Percentiles rank a stretch among this genome's conserved stretches.
phyloP scores from a whole-genome alignment of 73 alveolate species.

The Breviolum minutum region DNA sequence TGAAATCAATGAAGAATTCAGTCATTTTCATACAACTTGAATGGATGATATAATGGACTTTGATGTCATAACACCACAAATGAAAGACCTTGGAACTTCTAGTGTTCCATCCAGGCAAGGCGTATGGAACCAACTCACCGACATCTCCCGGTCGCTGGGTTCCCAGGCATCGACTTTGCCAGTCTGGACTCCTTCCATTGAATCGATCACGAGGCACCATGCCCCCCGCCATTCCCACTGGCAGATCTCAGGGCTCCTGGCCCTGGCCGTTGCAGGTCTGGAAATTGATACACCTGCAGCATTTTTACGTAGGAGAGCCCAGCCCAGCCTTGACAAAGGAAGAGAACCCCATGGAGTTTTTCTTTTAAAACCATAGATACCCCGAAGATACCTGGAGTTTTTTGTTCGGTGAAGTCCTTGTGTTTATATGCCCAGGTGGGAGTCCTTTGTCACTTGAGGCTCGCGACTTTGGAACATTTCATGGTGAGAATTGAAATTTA shows the following conservation, averaged over 20 bases:
- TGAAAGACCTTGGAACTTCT: too few relatives aligned
- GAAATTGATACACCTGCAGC: not conserved
- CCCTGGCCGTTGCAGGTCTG: not conserved
- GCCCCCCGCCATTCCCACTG: not conserved
- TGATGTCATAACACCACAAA: too few relatives aligned
- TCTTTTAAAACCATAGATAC: too few relatives aligned
- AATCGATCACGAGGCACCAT: not conserved
- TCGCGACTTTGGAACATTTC: not conserved
- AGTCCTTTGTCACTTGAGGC: conserved; percentile 25
- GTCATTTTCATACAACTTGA: too few relatives aligned
- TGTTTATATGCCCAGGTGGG: not conserved
- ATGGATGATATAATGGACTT: too few relatives aligned
- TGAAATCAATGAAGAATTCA: too few relatives aligned
- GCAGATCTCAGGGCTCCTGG: not conserved
- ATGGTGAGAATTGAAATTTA: not conserved
- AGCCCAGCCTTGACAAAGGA: not conserved
- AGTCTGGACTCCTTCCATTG: conserved; percentile 3
- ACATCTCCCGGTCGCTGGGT: too few relatives aligned
- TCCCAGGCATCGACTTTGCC: conserved; percentile 10
- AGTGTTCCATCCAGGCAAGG: too few relatives aligned
- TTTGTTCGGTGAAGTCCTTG: not conserved
- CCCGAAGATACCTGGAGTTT: too few relatives aligned
- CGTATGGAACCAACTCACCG: too few relatives aligned
- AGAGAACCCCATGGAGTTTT: not conserved
- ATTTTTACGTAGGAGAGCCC: not conserved